Evolutionary conservation across 305 asterid genomes (phyloP).

Genomic region (Stenogyne calaminthoides): DNA sequence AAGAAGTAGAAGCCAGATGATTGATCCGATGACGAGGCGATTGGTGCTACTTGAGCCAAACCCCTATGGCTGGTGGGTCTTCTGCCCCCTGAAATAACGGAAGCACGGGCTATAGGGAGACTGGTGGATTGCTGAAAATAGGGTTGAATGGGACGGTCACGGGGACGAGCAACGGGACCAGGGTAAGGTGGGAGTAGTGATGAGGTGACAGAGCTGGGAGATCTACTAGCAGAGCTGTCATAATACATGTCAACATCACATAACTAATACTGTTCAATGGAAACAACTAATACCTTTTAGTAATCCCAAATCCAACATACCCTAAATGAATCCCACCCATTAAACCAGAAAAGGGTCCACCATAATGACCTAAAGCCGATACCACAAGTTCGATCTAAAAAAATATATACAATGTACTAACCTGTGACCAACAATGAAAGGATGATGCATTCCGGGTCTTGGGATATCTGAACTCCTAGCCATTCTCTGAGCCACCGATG

Average conservation of each 20-base stretch:
- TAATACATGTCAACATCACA: not conserved
- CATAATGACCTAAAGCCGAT: not conserved
- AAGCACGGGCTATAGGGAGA: constrained; percentile 41
- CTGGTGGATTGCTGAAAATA: constrained; percentile 56
- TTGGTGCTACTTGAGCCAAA: constrained; percentile 48
- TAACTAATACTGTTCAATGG: not conserved
- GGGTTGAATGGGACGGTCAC: constrained; percentile 56
- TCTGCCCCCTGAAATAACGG: constrained; percentile 43
- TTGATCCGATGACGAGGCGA: constrained; percentile 58
- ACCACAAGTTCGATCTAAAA: not conserved
- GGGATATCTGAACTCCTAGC: constrained; percentile 64
- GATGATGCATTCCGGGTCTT: constrained; percentile 67
- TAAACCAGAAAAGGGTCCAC: not conserved
- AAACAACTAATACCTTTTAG: too few species aligned
- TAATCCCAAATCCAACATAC: too few species aligned
- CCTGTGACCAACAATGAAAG: constrained; percentile 68
- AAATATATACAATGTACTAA: constrained; percentile 28
- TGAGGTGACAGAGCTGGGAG: constrained; percentile 61
- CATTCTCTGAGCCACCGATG: constrained; percentile 54
- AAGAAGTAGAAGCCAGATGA: constrained; percentile 52
- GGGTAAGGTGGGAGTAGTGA: constrained; percentile 60
- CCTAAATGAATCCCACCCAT: not conserved
- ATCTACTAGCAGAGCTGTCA: constrained; percentile 66
- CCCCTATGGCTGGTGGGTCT: constrained; percentile 61
- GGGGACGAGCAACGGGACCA: constrained; percentile 50